Conservation (phyloP, 768 basidiomycete genomes). For the Lentinula raphanica region DNA sequence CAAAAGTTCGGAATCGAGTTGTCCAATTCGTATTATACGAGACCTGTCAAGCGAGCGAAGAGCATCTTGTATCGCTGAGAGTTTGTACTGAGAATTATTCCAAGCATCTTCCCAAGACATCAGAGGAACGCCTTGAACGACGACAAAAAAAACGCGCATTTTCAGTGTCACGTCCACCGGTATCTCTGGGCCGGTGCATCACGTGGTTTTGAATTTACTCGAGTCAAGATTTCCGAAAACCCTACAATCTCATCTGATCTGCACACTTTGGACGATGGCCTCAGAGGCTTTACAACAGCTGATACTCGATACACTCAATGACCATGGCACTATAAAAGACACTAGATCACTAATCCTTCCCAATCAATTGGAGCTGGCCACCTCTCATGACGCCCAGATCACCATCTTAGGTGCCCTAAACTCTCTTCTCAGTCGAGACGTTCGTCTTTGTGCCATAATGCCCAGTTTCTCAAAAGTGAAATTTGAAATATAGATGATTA, state of each 20-base stretch:
- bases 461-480: constrained; percentile 10
- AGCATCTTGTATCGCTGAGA: constrained; percentile 42
- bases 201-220: background rate
- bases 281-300: constrained; percentile 71
- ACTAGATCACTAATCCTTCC: constrained; percentile 66
- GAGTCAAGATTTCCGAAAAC: background rate
- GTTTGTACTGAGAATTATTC: constrained; percentile 50
- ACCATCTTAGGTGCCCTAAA: constrained; percentile 86
- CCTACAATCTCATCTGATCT: background rate
- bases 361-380: constrained; percentile 50
- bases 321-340: constrained; percentile 52
- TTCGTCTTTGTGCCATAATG: constrained; percentile 29
- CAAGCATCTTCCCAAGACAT: constrained; percentile 58
- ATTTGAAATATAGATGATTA: constrained; percentile 62
- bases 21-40: constrained; percentile 76
- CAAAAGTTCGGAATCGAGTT: constrained; percentile 86
- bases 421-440: constrained; percentile 82
- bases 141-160: background rate
- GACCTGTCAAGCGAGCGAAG: constrained; percentile 26
- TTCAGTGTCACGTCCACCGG: background rate
- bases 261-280: constrained; percentile 40
- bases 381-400: constrained; percentile 74
- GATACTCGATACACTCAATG: constrained; percentile 67
- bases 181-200: background rate
- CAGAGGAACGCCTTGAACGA: constrained; percentile 11